Evolutionary conservation across 179 eudicot species (phyloP), one percentile per base, ranked within the genome.

Genomic region (Gypsophila paniculata): DNA sequence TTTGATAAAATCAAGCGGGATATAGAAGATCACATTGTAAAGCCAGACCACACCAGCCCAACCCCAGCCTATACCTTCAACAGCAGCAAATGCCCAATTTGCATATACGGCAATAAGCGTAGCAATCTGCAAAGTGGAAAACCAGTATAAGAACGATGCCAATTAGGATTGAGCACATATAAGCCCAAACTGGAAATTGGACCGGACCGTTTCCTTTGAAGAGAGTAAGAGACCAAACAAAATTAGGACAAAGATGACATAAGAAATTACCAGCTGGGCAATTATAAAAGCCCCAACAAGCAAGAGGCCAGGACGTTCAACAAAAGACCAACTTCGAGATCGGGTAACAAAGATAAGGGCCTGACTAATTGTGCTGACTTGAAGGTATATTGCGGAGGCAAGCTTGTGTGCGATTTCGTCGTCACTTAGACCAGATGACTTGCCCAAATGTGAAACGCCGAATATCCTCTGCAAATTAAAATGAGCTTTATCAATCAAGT

Each of bases 41-140:
- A 91, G 87, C 97, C 97, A 91, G 44, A 91, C 85, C 29, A 91
- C 97, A 21, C 97, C 97, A 7, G 97, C 97, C 97, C 97, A 91
- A 68, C 97, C 93, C 97, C 97, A 91, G 32, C 97, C 97, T 15
- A 91, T 91, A 36, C 97, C 97, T 81, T 91, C 90, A 55, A 91
- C 85, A 25, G 96, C 96, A 70, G 97, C 96, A 76, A 91, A 91
- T 53, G 79, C 78, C 97, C 97, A 91, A 72, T 76, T 90, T 53
- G 97, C 97, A 81, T 91, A 91, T 3, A 91, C 97, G 5, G 97
- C 97, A 71, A 91, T 91, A 19, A 91, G 48, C 18, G 97, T 91
- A 70, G 97, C 97, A 72, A 91, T 81, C 97, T 91, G 83, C 70
- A 71, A 18, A 10, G n/a, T 53, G 48, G 34, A 52, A 34, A 34